Percentiles rank a stretch among this genome's conserved stretches.
Evolutionary conservation across 495 filamentous ascomycete species (phyloP).

Genomic region (Aspergillus avenaceus): DNA sequence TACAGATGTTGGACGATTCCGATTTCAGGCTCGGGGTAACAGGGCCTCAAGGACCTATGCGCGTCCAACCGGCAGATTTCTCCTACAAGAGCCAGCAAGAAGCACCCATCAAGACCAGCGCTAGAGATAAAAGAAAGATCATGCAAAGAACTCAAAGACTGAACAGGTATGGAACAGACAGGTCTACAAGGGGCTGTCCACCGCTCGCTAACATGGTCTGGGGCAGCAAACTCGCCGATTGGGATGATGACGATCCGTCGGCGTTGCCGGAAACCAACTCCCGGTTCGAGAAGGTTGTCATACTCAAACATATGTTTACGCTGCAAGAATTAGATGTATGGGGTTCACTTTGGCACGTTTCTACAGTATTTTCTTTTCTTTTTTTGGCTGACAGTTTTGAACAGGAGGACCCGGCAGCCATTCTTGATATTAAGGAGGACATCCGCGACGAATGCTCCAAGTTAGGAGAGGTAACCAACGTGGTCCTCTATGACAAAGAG

Average conservation of each 20-base stretch:
- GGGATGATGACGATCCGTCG: constrained; percentile 83
- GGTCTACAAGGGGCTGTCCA: neutral
- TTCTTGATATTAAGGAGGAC: constrained; percentile 91
- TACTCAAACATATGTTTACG: constrained; percentile 94
- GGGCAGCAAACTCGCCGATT: constrained; percentile 79
- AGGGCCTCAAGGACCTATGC: constrained; percentile 60
- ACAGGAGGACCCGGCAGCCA: constrained; percentile 73
- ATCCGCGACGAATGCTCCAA: constrained; percentile 86
- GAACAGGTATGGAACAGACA: constrained; percentile 49
- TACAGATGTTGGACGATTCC: constrained; percentile 87
- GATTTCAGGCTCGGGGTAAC: constrained; percentile 66
- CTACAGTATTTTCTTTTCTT: too few relatives aligned
- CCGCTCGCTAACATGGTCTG: constrained; percentile 6
- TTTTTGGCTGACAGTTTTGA: constrained; percentile 18
- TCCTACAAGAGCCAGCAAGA: constrained; percentile 78
- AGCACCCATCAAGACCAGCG: constrained; percentile 48
- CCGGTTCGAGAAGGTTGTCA: constrained; percentile 73
- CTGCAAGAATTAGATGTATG: constrained; percentile 68
- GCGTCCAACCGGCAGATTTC: constrained; percentile 77
- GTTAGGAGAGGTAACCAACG: constrained; percentile 83
- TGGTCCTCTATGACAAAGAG: constrained; percentile 85
- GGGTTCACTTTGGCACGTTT: too few relatives aligned
- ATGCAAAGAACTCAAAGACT: constrained; percentile 84
- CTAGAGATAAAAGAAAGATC: constrained; percentile 74
- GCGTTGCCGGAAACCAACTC: constrained; percentile 50